Conservation (phyloP, 129 eudicot species). For the Logfia minima region DNA sequence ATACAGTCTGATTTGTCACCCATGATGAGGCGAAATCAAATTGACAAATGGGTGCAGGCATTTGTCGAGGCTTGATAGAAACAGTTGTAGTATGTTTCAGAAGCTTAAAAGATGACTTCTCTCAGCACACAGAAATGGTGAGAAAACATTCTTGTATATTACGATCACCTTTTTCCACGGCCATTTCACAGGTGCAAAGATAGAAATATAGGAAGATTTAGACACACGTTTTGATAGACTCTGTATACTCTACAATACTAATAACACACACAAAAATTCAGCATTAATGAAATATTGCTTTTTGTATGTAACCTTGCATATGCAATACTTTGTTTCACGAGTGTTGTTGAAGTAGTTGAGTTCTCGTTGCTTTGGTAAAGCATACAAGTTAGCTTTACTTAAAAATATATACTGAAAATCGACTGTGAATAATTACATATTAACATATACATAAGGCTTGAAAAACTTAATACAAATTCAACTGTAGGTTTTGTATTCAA, state of each 20-base stretch:
- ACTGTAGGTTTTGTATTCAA: background rate
- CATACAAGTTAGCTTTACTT: background rate
- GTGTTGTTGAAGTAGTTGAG: background rate
- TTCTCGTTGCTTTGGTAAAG: background rate
- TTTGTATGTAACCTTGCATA: conserved; percentile 20
- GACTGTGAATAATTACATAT: background rate
- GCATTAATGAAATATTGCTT: conserved; percentile 16
- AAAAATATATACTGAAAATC: no score
- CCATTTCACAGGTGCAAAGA: conserved; percentile 31
- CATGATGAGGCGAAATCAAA: conserved; percentile 15
- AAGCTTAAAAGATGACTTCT: conserved; percentile 17
- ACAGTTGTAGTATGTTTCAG: conserved; percentile 16
- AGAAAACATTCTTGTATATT: conserved; percentile 22
- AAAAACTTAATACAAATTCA: no score
- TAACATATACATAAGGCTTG: background rate
- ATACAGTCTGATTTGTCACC: conserved; percentile 10
- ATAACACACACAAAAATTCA: conserved; percentile 13
- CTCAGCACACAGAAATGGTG: conserved; percentile 15
- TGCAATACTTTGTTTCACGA: background rate
- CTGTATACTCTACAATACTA: conserved; percentile 19
- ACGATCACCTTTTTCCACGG: conserved; percentile 10
- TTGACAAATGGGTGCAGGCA: conserved; percentile 24
- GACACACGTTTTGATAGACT: conserved; percentile 28
- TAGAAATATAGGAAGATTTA: conserved; percentile 30
- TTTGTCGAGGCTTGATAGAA: conserved; percentile 21